These are phyloP conservation scores for Rubia peregrina DNA, from an alignment of 305 asterid genomes.

Conservation along the genomic window DNA sequence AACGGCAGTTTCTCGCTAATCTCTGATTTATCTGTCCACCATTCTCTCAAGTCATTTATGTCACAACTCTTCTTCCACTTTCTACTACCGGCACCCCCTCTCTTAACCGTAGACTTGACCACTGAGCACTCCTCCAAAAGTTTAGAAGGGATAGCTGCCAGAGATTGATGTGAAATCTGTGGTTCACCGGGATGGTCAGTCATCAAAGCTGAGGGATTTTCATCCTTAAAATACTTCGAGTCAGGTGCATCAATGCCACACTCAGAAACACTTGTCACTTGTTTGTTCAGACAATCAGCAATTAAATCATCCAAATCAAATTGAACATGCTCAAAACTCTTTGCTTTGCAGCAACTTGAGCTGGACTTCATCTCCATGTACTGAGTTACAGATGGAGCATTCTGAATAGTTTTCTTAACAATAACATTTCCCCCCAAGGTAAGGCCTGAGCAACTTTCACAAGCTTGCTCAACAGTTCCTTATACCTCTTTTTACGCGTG, in stretches of 20 bases:
- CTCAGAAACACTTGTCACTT: constrained; percentile 23
- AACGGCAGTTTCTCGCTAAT: constrained; percentile 63
- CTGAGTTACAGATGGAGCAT: constrained; percentile 60
- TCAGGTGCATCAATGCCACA: constrained; percentile 22
- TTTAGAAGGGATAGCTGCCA: constrained; percentile 48
- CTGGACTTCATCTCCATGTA: constrained; percentile 79
- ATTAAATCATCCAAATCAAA: constrained; percentile 46
- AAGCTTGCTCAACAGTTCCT: constrained; percentile 56
- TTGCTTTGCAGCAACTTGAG: constrained; percentile 21
- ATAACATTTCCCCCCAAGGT: constrained; percentile 78
- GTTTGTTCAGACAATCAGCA: constrained; percentile 47
- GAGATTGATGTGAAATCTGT: constrained; percentile 49
- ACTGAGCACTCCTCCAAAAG: constrained; percentile 34
- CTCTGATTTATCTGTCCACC: constrained; percentile 87
- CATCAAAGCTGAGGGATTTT: constrained; percentile 11
- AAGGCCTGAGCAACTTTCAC: constrained; percentile 57
- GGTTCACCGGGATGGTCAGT: constrained; percentile 30
- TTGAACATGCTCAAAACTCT: constrained; percentile 23
- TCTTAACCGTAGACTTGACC: constrained; percentile 25
- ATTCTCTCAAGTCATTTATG: constrained; percentile 37
- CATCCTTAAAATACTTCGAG: constrained; percentile 36
- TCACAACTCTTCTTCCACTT: constrained; percentile 24
- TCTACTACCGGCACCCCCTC: constrained; percentile 21
- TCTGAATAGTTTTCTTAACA: constrained; percentile 55
- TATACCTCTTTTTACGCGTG: constrained; percentile 59